A percentile compares a stretch with the other conserved stretches of the same genome.
Evolutionary conservation across 495 filamentous ascomycete species (phyloP).

Genomic region (Trichodelitschia bisporula): DNA sequence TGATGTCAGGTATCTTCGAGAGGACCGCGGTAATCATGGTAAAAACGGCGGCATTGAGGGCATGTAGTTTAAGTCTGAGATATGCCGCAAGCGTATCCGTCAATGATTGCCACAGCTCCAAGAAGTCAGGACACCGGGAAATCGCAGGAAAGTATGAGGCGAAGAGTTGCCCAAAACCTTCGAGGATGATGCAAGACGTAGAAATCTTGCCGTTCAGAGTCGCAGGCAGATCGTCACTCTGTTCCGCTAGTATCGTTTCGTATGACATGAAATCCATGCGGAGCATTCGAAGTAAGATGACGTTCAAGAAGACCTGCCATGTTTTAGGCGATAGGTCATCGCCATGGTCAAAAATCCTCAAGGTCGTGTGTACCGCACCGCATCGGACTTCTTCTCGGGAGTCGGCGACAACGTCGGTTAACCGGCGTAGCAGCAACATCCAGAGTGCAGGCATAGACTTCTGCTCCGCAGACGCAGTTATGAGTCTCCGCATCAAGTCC

Average conservation of each 20-base stretch:
- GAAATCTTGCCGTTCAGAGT: too few relatives aligned
- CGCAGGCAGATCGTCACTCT: too few relatives aligned
- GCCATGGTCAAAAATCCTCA: constrained; percentile 78
- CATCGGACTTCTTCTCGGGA: constrained; percentile 68
- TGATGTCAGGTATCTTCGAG: constrained; percentile 2
- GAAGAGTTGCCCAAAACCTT: constrained; percentile 41
- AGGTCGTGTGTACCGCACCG: constrained; percentile 72
- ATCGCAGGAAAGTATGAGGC: constrained; percentile 30
- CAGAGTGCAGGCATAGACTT: constrained; percentile 41
- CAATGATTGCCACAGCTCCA: constrained; percentile 10
- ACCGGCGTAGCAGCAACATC: constrained; percentile 57
- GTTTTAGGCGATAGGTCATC: constrained; percentile 53
- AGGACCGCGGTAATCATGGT: constrained; percentile 10
- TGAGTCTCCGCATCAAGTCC: too few relatives aligned
- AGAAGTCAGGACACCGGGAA: constrained; percentile 8
- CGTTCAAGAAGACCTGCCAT: constrained; percentile 63
- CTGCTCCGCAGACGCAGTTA: too few relatives aligned
- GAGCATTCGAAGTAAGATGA: constrained; percentile 55
- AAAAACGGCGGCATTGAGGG: constrained; percentile 12
- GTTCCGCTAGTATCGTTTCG: too few relatives aligned
- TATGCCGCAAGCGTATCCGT: constrained; percentile 7
- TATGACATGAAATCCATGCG: constrained; percentile 23
- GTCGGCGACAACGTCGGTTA: constrained; percentile 56
- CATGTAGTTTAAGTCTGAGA: constrained; percentile 10
- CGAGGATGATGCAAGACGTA: constrained; percentile 50